These are phyloP conservation scores for Amanita brunnescens DNA, from an alignment of 768 basidiomycete genomes.

Conservation along the genomic window DNA sequence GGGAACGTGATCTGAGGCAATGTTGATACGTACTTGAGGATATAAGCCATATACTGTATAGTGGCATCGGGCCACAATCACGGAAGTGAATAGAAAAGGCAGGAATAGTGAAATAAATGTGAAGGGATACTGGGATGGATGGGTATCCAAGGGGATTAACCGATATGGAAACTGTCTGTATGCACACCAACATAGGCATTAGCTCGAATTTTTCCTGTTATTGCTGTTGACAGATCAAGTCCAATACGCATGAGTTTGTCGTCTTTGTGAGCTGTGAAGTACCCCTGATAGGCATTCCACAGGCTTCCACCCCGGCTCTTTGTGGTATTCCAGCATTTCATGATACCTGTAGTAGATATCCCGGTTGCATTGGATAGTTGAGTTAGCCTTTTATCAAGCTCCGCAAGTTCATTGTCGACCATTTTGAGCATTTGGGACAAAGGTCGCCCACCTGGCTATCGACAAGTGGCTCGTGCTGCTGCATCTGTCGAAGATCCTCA, in stretches of 20 bases:
- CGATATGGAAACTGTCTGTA: too few relatives aligned
- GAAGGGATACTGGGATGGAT: too few relatives aligned
- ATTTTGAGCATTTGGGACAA: conserved; percentile 9
- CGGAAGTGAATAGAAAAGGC: too few relatives aligned
- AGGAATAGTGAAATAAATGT: too few relatives aligned
- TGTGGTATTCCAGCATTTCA: neutral
- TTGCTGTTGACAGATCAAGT: neutral
- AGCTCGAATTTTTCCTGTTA: neutral
- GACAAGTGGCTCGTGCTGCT: neutral
- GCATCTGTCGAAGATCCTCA: too few relatives aligned
- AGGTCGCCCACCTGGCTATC: neutral
- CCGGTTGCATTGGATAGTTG: neutral
- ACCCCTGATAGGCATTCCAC: neutral
- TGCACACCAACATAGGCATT: neutral
- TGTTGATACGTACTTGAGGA: too few relatives aligned
- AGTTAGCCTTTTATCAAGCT: neutral
- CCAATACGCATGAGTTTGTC: neutral
- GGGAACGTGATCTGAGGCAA: too few relatives aligned
- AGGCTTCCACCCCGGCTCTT: neutral
- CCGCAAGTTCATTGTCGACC: neutral
- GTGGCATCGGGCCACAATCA: too few relatives aligned
- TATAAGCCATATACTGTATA: too few relatives aligned
- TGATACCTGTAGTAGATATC: neutral
- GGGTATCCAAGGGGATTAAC: too few relatives aligned
- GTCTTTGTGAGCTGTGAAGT: neutral